Percentiles rank a stretch among this genome's conserved stretches.
Evolutionary conservation across 1,284 basidiomycete genomes (phyloP).

Genomic region (Moesziomyces aphidis): DNA sequence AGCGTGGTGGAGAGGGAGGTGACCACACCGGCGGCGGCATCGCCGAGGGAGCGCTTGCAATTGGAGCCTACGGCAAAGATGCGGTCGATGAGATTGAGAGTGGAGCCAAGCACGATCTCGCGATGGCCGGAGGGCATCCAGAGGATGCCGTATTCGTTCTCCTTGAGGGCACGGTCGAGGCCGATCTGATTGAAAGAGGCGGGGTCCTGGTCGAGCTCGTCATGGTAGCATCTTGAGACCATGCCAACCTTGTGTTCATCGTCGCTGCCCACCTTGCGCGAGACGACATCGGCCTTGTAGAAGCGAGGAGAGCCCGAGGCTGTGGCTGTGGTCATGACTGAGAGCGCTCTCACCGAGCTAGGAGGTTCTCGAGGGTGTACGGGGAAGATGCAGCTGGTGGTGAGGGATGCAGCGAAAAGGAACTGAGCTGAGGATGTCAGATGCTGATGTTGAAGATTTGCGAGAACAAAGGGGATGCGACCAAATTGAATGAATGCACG

Average conservation of each 20-base stretch:
- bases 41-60: slow-evolving; percentile 81
- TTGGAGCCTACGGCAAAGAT: slow-evolving; percentile 82
- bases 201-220: slow-evolving; percentile 30
- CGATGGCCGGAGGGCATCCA: slow-evolving; percentile 73
- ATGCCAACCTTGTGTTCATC: slow-evolving; percentile 42
- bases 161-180: slow-evolving; percentile 78
- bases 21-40: slow-evolving; percentile 82
- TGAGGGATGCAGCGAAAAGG: neutral
- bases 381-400: neutral
- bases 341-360: neutral
- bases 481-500: no score
- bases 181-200: slow-evolving; percentile 22
- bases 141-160: slow-evolving; percentile 84
- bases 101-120: slow-evolving; percentile 73
- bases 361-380: neutral
- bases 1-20: slow-evolving; percentile 75
- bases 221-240: slow-evolving; percentile 47
- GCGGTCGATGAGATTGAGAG: slow-evolving; percentile 81
- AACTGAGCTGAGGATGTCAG: neutral
- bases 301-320: slow-evolving; percentile 15
- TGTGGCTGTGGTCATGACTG: slow-evolving; percentile 6
- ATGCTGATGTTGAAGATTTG: neutral
- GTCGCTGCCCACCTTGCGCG: slow-evolving; percentile 26
- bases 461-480: neutral
- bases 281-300: slow-evolving; percentile 33